Evolutionary conservation across 768 basidiomycete species (phyloP).

Genomic region (Suillus americanus): DNA sequence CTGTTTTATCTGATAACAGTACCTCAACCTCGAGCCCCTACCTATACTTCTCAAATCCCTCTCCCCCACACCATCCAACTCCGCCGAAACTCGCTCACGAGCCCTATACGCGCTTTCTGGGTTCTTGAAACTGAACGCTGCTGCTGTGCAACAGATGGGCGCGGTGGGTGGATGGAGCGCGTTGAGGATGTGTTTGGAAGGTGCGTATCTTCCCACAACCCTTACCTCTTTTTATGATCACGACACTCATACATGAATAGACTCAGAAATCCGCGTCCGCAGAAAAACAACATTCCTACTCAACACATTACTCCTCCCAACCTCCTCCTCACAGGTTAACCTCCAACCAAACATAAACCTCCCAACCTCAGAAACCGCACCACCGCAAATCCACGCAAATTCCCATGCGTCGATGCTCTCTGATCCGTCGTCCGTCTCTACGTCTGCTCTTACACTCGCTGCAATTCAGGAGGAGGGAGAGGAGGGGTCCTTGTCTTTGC

Average conservation of each 20-base stretch:
- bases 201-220: conserved; percentile 18
- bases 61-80: conserved; percentile 47
- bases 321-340: not conserved
- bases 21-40: conserved; percentile 64
- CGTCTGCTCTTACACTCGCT: not conserved
- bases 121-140: conserved; percentile 71
- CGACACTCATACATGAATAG: not conserved
- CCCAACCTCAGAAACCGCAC: conserved; percentile 25
- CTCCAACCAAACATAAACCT: conserved; percentile 18
- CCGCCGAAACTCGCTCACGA: conserved; percentile 66
- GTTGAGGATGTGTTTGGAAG: conserved; percentile 59
- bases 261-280: not conserved
- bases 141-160: conserved; percentile 58
- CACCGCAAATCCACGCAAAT: conserved; percentile 50
- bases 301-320: not conserved
- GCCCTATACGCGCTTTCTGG: conserved; percentile 82
- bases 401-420: not conserved
- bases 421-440: conserved; percentile 19
- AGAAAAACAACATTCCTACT: not conserved
- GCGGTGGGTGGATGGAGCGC: conserved; percentile 61
- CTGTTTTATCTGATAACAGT: conserved; percentile 38
- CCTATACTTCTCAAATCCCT: conserved; percentile 63
- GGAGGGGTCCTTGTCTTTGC: not conserved
- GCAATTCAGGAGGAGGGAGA: not conserved
- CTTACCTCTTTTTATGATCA: not conserved